Evolutionary conservation across 345 rosid genomes (phyloP), one percentile per base, ranked within the genome.

Genomic region (Citrus reticulata): DNA sequence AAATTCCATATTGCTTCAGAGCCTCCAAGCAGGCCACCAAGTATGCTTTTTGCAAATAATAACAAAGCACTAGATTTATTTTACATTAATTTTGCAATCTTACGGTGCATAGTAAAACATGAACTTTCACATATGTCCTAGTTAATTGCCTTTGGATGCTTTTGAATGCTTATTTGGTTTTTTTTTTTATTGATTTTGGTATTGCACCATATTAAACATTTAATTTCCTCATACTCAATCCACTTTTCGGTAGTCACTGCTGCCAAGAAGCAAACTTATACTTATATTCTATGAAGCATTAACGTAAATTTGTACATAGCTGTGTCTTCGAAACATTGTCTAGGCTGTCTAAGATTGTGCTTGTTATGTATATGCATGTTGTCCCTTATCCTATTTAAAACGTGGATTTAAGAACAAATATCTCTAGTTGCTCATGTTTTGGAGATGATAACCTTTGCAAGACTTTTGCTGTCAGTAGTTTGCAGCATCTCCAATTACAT

Each of bases 1-100:
- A 91, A 91, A 81, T 95, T 95, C 83, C 93, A 80, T n/a, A 91
- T 95, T 69, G 72, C 93, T 1, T 32, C 97, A 1, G 98, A 93
- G 87, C 88, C 98, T 70, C 94, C 98, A 46, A 83, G 32, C 61
- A 84, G 82, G 79, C 98, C 98, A 7, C 90, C 93, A 69, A 90
- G 98, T 95, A 95, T 77, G 91, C 63, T 83, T 76, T 67, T 46
- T 62, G 40, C 79, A 22, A 67, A 40, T 76, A 22, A 29, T 68
- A 10, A 4, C 25, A 19, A 54, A 67, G 35, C 25, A 29, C 17
- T 39, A 22, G 29, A 20, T 24, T 42, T 59, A 34, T 61, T 62
- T 13, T 5, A 49, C 30, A 49, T 25, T 49, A 29, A 17, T 29
- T 49, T 24, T 68, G 30, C 29, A 4, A 17, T 49, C 6, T 10